Evolutionary conservation across 164 flowering plant genomes (phyloP), one percentile per base, ranked within the genome.

Genomic region (Aristolochia fimbriata): DNA sequence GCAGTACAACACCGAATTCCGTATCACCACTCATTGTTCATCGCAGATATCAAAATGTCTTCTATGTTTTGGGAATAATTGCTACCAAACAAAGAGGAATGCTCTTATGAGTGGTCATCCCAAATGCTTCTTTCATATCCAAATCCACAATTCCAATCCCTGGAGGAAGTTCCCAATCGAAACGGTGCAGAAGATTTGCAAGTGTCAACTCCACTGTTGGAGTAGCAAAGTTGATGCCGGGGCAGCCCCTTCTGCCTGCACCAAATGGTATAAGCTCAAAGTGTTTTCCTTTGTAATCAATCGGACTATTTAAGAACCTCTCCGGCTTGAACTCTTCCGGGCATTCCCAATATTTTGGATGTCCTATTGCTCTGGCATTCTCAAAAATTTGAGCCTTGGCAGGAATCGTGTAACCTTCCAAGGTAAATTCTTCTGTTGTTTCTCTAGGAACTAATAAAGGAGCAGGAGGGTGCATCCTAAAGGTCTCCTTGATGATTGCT

Each of bases 321-420:
- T 65, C 68, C 7, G 68, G 62, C 30, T 12, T 6, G 57, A 65
- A 57, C 50, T 37, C 48, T 23, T 33, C 55, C 20, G 55, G 55
- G 25, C 23, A 22, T 20, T 19, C 19, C 9, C 23, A 51, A 21
- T 14, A 3, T 15, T 7, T 21, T 51, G 55, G 55, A 20, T 51
- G 7, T 21, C 55, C 55, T 51, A 51, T 51, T 12, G 25, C 55
- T 24, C 33, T 21, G 24, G 33, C 21, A 59, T 59, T 59, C 20
- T 46, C 19, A 25, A 59, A 23, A 20, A 59, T 19, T 19, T 41
- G 47, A 3, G 62, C 47, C 27, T 59, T 47, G 4, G 21, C 6
- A 9, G 43, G 62, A 47, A 59, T 47, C 4, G 23, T 17, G 20
- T 59, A 59, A 12, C 62, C 62, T 23, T 17, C n/a, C 0, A 59